Conservation (phyloP, 2,329 filamentous ascomycete genomes). For the Camillea tinctor region DNA sequence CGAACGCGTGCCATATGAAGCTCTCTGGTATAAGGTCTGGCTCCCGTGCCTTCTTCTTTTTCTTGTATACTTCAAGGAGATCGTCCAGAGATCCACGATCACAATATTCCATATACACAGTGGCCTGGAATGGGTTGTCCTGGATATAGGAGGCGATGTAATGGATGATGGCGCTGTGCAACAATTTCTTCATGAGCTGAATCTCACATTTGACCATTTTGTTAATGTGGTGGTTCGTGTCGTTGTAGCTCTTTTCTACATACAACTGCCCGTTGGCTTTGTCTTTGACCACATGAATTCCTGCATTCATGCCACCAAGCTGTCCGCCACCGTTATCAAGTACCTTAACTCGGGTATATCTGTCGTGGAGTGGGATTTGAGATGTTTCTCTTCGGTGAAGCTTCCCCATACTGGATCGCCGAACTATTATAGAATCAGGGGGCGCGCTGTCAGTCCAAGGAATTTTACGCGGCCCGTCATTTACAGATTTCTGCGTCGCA, state of each 20-base stretch:
- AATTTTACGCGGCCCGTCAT: constrained; percentile 5
- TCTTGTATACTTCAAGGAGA: constrained; percentile 8
- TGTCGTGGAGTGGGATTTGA: not conserved
- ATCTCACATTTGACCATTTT: constrained; percentile 8
- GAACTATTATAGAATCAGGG: not conserved
- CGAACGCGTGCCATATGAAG: constrained; percentile 20
- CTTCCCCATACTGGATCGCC: not conserved
- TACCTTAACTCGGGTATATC: constrained; percentile 4
- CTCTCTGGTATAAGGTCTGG: constrained; percentile 13
- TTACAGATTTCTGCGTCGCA: not conserved
- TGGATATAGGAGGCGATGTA: constrained; percentile 7
- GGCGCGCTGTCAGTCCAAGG: not conserved
- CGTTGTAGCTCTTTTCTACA: constrained; percentile 7
- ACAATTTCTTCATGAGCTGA: constrained; percentile 3
- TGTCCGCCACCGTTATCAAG: constrained; percentile 3
- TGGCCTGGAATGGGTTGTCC: constrained; percentile 7
- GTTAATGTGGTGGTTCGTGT: not conserved
- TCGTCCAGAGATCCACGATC: constrained; percentile 7
- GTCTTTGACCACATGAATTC: constrained; percentile 5
- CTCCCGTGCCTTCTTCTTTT: not conserved
- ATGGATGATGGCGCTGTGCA: constrained; percentile 6
- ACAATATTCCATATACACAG: constrained; percentile 11
- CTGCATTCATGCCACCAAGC: constrained; percentile 8
- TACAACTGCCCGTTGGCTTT: constrained; percentile 3
- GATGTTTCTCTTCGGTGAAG: constrained; percentile 4